Conservation (phyloP, 2,329 filamentous ascomycete genomes). For the Coniochaeta prunicola region DNA sequence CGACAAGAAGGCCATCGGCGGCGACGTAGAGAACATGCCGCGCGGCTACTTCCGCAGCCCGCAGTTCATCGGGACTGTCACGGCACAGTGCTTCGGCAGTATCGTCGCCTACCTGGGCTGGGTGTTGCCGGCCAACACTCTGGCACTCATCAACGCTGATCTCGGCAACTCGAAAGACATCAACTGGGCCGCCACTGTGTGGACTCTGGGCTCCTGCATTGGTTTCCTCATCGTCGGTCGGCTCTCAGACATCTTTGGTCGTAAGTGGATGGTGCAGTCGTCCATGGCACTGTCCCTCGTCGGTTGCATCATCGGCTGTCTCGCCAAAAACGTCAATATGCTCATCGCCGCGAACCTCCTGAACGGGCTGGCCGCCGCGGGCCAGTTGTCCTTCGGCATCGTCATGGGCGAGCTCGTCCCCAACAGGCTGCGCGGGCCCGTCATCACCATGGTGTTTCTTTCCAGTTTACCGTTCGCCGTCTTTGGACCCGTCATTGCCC, state of each 20-base stretch:
- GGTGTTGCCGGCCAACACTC: conserved; percentile 27
- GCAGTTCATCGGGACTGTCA: conserved; percentile 32
- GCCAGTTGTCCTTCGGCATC: conserved; percentile 32
- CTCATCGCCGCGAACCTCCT: conserved; percentile 53
- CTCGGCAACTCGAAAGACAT: conserved; percentile 30
- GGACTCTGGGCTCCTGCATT: conserved; percentile 43
- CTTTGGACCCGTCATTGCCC: conserved; percentile 38
- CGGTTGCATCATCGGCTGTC: conserved; percentile 49
- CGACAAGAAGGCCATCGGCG: conserved; percentile 33
- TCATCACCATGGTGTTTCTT: conserved; percentile 29
- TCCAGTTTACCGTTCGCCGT: conserved; percentile 31
- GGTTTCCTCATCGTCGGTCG: conserved; percentile 57
- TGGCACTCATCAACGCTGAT: conserved; percentile 24
- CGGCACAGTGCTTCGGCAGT: conserved; percentile 23
- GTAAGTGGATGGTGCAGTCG: conserved; percentile 48
- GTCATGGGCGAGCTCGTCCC: conserved; percentile 35
- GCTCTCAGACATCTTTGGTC: conserved; percentile 51
- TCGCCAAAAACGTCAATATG: conserved; percentile 46
- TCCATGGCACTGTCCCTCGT: conserved; percentile 44
- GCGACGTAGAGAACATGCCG: conserved; percentile 30
- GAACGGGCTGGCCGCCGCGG: conserved; percentile 43
- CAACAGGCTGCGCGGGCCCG: conserved; percentile 29
- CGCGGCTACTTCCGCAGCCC: conserved; percentile 30
- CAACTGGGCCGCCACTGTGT: conserved; percentile 44
- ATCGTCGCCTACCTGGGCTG: conserved; percentile 26